phyloP scores from a whole-genome alignment of 2,329 filamentous ascomycete genomes.

The Hymenoscyphus albidus region DNA sequence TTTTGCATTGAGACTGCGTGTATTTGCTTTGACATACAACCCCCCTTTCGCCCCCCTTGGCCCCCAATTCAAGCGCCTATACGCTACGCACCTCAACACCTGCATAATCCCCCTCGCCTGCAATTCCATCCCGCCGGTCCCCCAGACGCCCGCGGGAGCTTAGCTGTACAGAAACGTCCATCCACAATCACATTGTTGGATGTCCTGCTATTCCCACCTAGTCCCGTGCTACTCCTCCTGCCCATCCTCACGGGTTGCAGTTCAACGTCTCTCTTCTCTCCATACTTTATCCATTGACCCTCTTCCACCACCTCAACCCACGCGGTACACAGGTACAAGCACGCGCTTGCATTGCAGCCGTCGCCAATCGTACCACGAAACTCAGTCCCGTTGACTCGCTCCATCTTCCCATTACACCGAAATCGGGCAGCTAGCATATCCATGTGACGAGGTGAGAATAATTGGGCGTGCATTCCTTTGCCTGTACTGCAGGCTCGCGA shows the following conservation, averaged over 20 bases:
- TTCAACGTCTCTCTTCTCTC: slow-evolving; percentile 24
- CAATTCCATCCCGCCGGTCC: slow-evolving; percentile 23
- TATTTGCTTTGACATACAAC: slow-evolving; percentile 23
- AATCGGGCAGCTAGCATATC: slow-evolving; percentile 27
- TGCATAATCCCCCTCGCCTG: slow-evolving; percentile 4
- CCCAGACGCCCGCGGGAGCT: slow-evolving; percentile 29
- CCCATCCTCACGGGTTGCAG: slow-evolving; percentile 26
- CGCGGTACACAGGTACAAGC: slow-evolving; percentile 16
- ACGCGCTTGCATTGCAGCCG: slow-evolving; percentile 26
- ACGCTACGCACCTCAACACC: slow-evolving; percentile 17
- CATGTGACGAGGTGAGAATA: slow-evolving; percentile 34
- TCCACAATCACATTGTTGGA: slow-evolving; percentile 16
- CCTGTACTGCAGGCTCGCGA: slow-evolving; percentile 34
- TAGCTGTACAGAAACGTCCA: slow-evolving; percentile 11
- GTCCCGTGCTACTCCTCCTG: slow-evolving; percentile 31
- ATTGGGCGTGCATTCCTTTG: slow-evolving; percentile 35
- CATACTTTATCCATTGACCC: slow-evolving; percentile 22
- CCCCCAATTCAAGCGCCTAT: slow-evolving; percentile 31
- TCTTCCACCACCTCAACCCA: not conserved
- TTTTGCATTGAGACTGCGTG: slow-evolving; percentile 17
- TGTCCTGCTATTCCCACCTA: slow-evolving; percentile 27
- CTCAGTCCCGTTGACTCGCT: slow-evolving; percentile 24
- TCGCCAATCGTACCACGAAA: slow-evolving; percentile 22
- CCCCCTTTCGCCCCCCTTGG: slow-evolving; percentile 24
- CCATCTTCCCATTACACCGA: slow-evolving; percentile 20